These are phyloP conservation scores for Phellopilus nigrolimitatus DNA, from an alignment of 1,284 basidiomycete genomes.

Conservation along the genomic window DNA sequence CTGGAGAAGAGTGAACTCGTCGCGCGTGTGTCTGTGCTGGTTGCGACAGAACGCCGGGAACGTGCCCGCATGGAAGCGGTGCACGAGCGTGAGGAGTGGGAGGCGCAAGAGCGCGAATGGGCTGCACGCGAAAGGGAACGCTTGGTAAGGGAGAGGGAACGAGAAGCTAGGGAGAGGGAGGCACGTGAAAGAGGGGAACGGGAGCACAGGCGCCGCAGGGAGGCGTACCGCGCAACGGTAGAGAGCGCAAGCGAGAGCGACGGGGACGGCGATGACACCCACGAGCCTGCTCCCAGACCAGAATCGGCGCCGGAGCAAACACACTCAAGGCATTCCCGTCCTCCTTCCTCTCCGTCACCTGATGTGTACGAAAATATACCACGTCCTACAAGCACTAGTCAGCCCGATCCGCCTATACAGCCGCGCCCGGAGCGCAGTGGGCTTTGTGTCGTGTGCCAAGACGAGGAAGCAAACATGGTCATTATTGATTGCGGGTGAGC, in stretches of 20 bases:
- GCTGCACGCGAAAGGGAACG: conserved; percentile 19
- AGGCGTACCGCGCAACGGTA: conserved; percentile 33
- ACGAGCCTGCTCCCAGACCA: conserved; percentile 2
- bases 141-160: conserved; percentile 21
- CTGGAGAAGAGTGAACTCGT: conserved; percentile 76
- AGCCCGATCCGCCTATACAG: neutral
- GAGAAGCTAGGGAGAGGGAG: conserved; percentile 28
- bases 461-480: conserved; percentile 86
- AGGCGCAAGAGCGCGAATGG: conserved; percentile 21
- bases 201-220: conserved; percentile 33
- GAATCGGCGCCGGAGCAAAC: neutral
- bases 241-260: conserved; percentile 29
- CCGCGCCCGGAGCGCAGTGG: conserved; percentile 58
- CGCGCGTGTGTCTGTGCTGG: conserved; percentile 54
- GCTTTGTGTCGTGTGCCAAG: conserved; percentile 84
- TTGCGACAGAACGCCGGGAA: conserved; percentile 62
- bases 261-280: conserved; percentile 32
- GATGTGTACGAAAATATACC: neutral
- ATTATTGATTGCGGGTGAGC: conserved; percentile 90
- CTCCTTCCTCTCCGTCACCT: conserved; percentile 6
- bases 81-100: conserved; percentile 22
- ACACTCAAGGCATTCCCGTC: neutral
- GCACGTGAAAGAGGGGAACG: conserved; percentile 28
- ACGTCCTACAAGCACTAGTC: neutral
- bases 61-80: conserved; percentile 38